Evolutionary conservation across 2,329 filamentous ascomycete genomes (phyloP).

Genomic region (Scedosporium boydii): DNA sequence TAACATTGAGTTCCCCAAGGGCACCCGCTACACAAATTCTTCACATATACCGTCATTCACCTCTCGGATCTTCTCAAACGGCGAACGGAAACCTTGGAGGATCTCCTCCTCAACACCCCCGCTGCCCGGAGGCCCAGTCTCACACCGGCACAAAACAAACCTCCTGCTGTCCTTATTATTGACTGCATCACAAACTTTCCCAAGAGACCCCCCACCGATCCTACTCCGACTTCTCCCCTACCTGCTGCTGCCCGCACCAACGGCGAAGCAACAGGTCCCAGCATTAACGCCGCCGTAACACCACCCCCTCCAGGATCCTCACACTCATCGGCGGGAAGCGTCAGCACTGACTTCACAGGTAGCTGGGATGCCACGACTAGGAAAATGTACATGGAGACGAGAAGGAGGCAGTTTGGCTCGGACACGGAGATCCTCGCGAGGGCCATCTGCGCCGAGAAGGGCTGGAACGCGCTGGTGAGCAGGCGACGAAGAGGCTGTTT

Average conservation of each 20-base stretch:
- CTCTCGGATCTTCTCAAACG: slow-evolving; percentile 45
- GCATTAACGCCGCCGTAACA: neutral
- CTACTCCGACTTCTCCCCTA: slow-evolving; percentile 39
- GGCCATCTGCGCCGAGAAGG: slow-evolving; percentile 63
- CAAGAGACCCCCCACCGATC: slow-evolving; percentile 26
- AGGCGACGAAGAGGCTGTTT: slow-evolving; percentile 59
- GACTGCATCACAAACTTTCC: slow-evolving; percentile 51
- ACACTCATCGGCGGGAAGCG: neutral
- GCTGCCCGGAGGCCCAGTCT: slow-evolving; percentile 19
- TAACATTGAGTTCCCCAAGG: slow-evolving; percentile 23
- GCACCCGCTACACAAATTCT: slow-evolving; percentile 55
- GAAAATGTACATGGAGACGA: slow-evolving; percentile 47
- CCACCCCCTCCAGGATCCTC: slow-evolving; percentile 16
- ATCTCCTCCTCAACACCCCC: slow-evolving; percentile 31
- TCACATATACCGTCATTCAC: slow-evolving; percentile 50
- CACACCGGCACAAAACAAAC: slow-evolving; percentile 13
- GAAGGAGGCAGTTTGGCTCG: slow-evolving; percentile 49
- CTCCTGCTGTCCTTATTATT: slow-evolving; percentile 45
- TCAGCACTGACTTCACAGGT: neutral
- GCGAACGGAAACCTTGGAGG: slow-evolving; percentile 33
- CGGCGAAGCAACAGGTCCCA: neutral
- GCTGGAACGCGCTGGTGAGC: slow-evolving; percentile 65
- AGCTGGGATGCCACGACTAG: slow-evolving; percentile 25
- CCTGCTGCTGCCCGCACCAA: slow-evolving; percentile 13
- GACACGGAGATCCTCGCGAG: slow-evolving; percentile 62